Conservation (phyloP, 768 basidiomycete species). For the Suillus alpinus region DNA sequence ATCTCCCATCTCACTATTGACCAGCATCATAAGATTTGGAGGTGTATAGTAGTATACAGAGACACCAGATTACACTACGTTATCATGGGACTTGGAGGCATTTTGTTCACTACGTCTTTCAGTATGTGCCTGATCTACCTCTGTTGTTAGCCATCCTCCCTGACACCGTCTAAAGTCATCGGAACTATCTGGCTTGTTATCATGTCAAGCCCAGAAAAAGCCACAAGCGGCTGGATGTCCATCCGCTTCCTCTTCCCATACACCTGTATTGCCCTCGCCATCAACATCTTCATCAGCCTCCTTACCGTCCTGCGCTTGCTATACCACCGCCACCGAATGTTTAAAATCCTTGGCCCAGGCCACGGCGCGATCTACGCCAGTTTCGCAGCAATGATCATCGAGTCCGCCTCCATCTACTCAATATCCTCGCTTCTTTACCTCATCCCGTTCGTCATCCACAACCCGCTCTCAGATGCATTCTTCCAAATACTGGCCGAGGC, state of each 20-base stretch:
- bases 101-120: slow-evolving; percentile 24
- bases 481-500: slow-evolving; percentile 27
- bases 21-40: slow-evolving; percentile 23
- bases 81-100: slow-evolving; percentile 13
- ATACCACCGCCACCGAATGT: slow-evolving; percentile 23
- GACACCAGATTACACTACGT: slow-evolving; percentile 21
- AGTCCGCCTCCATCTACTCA: slow-evolving; percentile 32
- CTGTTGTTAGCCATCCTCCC: neutral
- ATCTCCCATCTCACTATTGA: neutral
- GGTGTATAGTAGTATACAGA: slow-evolving; percentile 30
- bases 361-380: slow-evolving; percentile 27
- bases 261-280: slow-evolving; percentile 29
- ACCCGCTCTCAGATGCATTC: slow-evolving; percentile 26
- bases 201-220: slow-evolving; percentile 20
- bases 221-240: slow-evolving; percentile 24
- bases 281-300: slow-evolving; percentile 28
- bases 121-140: slow-evolving; percentile 10
- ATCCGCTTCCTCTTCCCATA: slow-evolving; percentile 32
- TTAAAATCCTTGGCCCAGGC: slow-evolving; percentile 21
- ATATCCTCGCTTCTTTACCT: slow-evolving; percentile 30
- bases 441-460: slow-evolving; percentile 21
- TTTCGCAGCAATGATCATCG: slow-evolving; percentile 32
- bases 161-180: slow-evolving; percentile 17
- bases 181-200: slow-evolving; percentile 27
- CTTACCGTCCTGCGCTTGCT: slow-evolving; percentile 31